Conservation (phyloP, 2,329 filamentous ascomycete genomes). For the Colletotrichum melonis region DNA sequence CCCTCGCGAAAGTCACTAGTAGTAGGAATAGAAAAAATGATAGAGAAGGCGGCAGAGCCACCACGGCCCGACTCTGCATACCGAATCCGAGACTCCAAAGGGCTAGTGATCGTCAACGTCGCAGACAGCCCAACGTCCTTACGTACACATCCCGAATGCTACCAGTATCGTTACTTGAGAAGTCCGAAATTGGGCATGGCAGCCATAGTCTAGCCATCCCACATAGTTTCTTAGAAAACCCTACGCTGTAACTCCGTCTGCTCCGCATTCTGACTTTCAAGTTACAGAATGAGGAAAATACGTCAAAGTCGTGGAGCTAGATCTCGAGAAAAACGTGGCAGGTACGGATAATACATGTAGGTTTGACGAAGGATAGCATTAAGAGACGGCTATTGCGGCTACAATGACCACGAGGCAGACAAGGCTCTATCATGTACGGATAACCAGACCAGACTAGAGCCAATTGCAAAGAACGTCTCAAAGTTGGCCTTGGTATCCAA, state of each 20-base stretch:
- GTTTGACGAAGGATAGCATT: background rate
- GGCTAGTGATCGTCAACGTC: background rate
- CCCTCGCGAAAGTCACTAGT: background rate
- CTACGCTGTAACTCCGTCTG: conserved; percentile 5
- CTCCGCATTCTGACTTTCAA: background rate
- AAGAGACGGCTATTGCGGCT: conserved; percentile 16
- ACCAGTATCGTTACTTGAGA: background rate
- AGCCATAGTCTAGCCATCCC: background rate
- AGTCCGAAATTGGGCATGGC: background rate
- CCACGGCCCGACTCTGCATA: conserved; percentile 2
- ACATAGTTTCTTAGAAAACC: background rate
- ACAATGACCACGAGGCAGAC: conserved; percentile 2
- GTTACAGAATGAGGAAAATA: background rate
- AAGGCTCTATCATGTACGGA: background rate
- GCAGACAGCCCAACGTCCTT: background rate
- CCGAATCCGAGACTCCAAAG: conserved; percentile 8
- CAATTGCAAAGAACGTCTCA: background rate
- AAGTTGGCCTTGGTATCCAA: background rate
- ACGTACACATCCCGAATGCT: background rate
- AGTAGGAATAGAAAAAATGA: background rate
- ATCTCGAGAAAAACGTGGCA: background rate
- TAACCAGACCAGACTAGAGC: background rate
- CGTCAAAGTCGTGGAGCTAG: background rate
- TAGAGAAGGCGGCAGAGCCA: background rate
- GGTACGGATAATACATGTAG: background rate